These are phyloP conservation scores for Aegilops tauschii DNA, from an alignment of 176 grass and related monocot genomes.

Conservation along the genomic window DNA sequence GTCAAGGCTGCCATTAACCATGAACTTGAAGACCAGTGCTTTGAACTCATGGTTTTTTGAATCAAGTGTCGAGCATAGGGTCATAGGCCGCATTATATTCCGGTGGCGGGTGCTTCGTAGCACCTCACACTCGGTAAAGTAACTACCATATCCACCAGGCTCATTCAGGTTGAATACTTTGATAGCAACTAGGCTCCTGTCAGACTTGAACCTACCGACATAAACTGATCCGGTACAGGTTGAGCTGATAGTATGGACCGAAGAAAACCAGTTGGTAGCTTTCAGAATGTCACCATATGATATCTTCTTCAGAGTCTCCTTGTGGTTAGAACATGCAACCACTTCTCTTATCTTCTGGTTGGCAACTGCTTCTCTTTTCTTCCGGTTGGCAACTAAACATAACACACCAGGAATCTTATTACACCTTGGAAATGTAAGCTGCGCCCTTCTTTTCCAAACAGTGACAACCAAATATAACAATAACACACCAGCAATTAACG, in stretches of 20 bases:
- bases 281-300: conserved; percentile 23
- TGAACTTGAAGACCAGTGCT: conserved; percentile 28
- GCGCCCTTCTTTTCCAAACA: background rate
- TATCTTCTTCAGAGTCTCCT: conserved; percentile 14
- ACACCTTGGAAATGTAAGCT: background rate
- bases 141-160: background rate
- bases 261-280: conserved; percentile 36
- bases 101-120: conserved; percentile 8
- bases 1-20: conserved; percentile 38
- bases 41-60: conserved; percentile 25
- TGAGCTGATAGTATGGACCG: background rate
- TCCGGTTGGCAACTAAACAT: background rate
- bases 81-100: background rate
- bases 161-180: conserved; percentile 31
- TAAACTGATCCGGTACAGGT: conserved; percentile 8
- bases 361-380: background rate
- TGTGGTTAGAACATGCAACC: background rate
- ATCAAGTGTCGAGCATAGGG: conserved; percentile 15
- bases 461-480: background rate
- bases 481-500: background rate
- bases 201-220: conserved; percentile 17
- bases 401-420: background rate
- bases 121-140: conserved; percentile 13
- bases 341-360: background rate
- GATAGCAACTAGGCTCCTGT: conserved; percentile 1